Base-by-base conservation (phyloP, 257 asterid genomes). In the Gynochthodes officinalis region DNA sequence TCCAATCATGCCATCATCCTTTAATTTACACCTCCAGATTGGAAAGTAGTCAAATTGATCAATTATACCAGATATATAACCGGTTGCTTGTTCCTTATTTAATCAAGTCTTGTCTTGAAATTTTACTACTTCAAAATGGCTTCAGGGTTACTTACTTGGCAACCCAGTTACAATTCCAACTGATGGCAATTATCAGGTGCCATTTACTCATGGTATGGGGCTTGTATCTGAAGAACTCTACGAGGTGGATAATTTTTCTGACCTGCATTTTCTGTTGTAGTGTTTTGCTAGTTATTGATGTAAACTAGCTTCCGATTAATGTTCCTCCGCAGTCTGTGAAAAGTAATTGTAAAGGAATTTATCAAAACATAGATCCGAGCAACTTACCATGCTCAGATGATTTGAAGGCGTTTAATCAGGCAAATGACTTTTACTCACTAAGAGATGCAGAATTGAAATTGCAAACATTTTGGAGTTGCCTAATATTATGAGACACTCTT, bases 91-190 rank as follows among this genome's bases (percentile, higher is more conserved):
- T 8, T 25, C 42, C 3, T 37, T 7, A 37, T 2, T 3, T 37
- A 37, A 37, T 2, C 42, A 37, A 37, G n/a, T n/a, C n/a, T n/a
- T n/a, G n/a, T n/a, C n/a, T n/a, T 37, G 42, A 37, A 37, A 37
- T 2, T 37, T 37, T 3, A 2, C 21, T 21, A 52, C 54, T 39
- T 71, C n/a, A 11, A 33, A 58, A 50, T 79, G 73, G 55, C 62
- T 73, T 37, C 69, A 84, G 88, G 88, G 88, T 4, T 84, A 84
- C 67, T 1, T 78, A 49, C 78, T 81, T 4, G 85, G 85, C 18
- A 84, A 84, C 64, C 77, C 85, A n/a, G 12, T 30, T 46, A 71
- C 83, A 18, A 76, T 74, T 71, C 73, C 64, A 19, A 40, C 52
- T 44, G 82, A 84, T 62, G 7, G 2, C 33, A 81, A 78, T 73